Percentiles rank a stretch among this genome's conserved stretches.
phyloP scores from a whole-genome alignment of 2,329 filamentous ascomycete species.

The Fusarium sp. region DNA sequence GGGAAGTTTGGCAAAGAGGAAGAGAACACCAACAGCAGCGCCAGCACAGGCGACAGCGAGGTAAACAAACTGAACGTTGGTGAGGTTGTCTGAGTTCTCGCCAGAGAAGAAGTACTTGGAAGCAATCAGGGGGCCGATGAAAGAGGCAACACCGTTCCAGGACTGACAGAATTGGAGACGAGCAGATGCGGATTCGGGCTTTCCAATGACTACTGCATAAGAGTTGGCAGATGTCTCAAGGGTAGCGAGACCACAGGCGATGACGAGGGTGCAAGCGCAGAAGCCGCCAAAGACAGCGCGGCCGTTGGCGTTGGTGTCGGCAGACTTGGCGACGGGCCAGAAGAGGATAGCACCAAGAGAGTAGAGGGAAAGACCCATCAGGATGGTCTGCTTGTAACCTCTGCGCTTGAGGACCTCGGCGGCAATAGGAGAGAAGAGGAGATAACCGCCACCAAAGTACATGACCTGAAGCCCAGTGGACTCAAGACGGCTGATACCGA shows the following conservation, averaged over 20 bases:
- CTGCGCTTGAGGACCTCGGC: constrained; percentile 74
- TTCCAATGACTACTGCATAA: constrained; percentile 70
- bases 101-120: constrained; percentile 80
- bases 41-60: constrained; percentile 78
- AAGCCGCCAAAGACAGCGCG: constrained; percentile 76
- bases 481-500: constrained; percentile 60
- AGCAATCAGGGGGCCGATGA: constrained; percentile 79
- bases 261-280: constrained; percentile 79
- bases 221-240: constrained; percentile 85
- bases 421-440: constrained; percentile 63
- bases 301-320: constrained; percentile 39
- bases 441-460: constrained; percentile 67
- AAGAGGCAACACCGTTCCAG: constrained; percentile 81
- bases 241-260: constrained; percentile 79
- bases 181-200: constrained; percentile 15
- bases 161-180: constrained; percentile 75
- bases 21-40: constrained; percentile 74
- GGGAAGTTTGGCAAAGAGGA: constrained; percentile 78
- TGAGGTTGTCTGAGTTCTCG: constrained; percentile 68
- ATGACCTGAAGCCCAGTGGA: constrained; percentile 65
- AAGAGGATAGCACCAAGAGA: constrained; percentile 70
- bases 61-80: constrained; percentile 83
- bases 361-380: constrained; percentile 77
- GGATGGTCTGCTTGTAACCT: constrained; percentile 77
- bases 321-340: constrained; percentile 70